Evolutionary conservation across 169 alveolate species (phyloP).

Genomic region (Plasmodium sp.): DNA sequence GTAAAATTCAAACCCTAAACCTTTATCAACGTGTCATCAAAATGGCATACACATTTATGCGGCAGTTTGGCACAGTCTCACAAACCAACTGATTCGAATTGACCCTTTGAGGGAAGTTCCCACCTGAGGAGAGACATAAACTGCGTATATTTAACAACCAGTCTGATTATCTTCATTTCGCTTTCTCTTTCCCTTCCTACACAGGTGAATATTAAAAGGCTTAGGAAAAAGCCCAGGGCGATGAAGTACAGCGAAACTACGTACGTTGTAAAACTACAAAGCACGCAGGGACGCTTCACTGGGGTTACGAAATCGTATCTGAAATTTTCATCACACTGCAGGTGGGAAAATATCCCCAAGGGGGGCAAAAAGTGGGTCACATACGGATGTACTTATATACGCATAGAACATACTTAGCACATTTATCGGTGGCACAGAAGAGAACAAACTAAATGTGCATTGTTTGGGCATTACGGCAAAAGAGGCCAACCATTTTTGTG

Average conservation of each 20-base stretch:
- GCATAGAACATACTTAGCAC: not conserved
- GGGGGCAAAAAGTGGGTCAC: not conserved
- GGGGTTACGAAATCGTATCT: constrained; percentile 53
- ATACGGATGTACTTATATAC: not conserved
- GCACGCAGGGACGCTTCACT: constrained; percentile 9
- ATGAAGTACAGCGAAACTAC: constrained; percentile 4
- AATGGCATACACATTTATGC: not conserved
- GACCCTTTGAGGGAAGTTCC: not conserved
- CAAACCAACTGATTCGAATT: not conserved
- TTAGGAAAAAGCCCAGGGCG: not conserved
- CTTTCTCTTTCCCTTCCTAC: not conserved
- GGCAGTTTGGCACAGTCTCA: not conserved
- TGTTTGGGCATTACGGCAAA: not conserved
- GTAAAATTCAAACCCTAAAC: not conserved
- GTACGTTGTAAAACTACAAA: constrained; percentile 20
- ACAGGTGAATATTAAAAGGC: constrained; percentile 15
- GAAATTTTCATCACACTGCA: constrained; percentile 54
- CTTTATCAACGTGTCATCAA: not conserved
- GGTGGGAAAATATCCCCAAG: not conserved
- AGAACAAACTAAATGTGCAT: not conserved
- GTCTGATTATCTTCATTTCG: constrained; percentile 16
- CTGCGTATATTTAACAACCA: constrained; percentile 28
- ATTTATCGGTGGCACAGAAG: not conserved
- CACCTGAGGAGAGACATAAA: constrained; percentile 61
- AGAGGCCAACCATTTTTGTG: not conserved